These are phyloP conservation scores for Exophiala sp. DNA, from an alignment of 2,329 filamentous ascomycete genomes.

Conservation along the genomic window DNA sequence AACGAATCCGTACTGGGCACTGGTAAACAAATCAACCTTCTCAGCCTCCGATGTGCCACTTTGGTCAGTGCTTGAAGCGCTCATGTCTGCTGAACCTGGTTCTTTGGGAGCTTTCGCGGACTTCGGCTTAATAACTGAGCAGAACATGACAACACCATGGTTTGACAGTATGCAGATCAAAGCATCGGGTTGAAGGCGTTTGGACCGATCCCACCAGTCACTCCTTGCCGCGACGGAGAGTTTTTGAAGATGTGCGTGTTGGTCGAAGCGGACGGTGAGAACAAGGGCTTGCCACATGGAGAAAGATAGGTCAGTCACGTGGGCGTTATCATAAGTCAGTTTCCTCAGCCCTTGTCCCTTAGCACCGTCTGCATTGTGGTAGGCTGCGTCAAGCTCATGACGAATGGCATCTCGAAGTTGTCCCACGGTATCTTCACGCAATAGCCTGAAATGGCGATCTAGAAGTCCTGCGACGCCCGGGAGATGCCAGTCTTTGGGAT, in stretches of 20 bases:
- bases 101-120: not conserved
- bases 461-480: too few species aligned
- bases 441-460: too few species aligned
- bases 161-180: not conserved
- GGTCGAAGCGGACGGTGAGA: constrained; percentile 9
- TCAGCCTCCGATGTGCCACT: not conserved
- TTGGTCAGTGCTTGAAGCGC: not conserved
- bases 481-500: too few species aligned
- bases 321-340: constrained; percentile 16
- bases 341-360: constrained; percentile 31
- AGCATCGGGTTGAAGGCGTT: constrained; percentile 1
- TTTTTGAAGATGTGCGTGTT: constrained; percentile 3
- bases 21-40: not conserved
- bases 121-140: not conserved
- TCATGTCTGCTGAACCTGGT: not conserved
- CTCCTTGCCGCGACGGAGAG: constrained; percentile 1
- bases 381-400: constrained; percentile 1
- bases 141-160: not conserved
- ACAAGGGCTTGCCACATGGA: constrained; percentile 8
- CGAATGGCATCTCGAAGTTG: constrained; percentile 52
- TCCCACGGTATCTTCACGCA: not conserved
- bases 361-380: constrained; percentile 29
- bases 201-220: constrained; percentile 19
- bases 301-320: constrained; percentile 1
- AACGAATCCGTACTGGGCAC: not conserved